Percentiles rank a stretch among this genome's conserved stretches.
These are phyloP conservation scores for Colletotrichum sp. DNA, from an alignment of 2,329 filamentous ascomycete species.

Conservation along the genomic window DNA sequence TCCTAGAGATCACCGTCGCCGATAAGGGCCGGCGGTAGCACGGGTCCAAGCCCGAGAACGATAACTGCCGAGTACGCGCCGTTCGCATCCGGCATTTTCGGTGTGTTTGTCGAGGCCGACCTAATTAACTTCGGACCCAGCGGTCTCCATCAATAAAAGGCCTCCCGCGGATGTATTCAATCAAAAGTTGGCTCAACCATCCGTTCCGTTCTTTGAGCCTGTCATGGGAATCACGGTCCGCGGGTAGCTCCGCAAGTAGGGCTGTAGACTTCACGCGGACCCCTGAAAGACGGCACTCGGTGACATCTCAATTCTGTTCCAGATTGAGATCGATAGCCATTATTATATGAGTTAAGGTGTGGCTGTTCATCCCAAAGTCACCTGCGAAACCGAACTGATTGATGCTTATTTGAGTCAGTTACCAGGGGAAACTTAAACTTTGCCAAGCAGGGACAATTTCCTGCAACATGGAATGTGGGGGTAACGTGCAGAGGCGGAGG, in stretches of 20 bases:
- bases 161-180: not conserved
- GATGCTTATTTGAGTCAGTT: not conserved
- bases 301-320: not conserved
- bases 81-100: not conserved
- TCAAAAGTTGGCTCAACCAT: not conserved
- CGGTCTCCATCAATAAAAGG: not conserved
- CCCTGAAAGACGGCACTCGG: not conserved
- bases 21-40: not conserved
- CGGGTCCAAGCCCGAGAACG: not conserved
- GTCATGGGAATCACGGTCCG: rapidly evolving
- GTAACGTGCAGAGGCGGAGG: not conserved
- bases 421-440: not conserved
- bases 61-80: not conserved
- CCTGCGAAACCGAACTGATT: not conserved
- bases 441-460: not conserved
- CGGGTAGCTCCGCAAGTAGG: not conserved
- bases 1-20: not conserved
- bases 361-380: not conserved
- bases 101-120: not conserved
- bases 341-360: not conserved
- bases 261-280: not conserved
- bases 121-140: not conserved
- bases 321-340: not conserved
- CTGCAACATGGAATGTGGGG: not conserved
- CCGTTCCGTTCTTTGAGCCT: not conserved